Evolutionary conservation across 2,329 filamentous ascomycete species (phyloP).

Genomic region (Thielaviopsis cerberus): DNA sequence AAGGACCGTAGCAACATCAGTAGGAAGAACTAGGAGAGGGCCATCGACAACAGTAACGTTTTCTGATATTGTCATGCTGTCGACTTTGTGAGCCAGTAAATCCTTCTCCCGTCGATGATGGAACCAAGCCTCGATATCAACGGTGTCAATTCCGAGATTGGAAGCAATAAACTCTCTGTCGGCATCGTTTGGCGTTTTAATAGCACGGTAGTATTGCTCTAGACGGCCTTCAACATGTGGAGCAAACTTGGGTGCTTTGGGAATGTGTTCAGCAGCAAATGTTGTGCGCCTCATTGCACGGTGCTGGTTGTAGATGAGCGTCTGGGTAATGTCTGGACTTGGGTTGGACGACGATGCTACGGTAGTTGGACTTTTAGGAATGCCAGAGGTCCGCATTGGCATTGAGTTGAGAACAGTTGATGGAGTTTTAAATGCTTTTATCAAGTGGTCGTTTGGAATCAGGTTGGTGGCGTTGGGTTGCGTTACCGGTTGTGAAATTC

Average conservation of each 20-base stretch:
- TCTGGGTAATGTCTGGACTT: slow-evolving; percentile 19
- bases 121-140: slow-evolving; percentile 35
- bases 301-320: slow-evolving; percentile 28
- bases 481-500: not conserved
- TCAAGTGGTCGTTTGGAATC: not conserved
- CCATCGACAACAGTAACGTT: slow-evolving; percentile 18
- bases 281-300: slow-evolving; percentile 23
- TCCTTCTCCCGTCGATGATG: slow-evolving; percentile 33
- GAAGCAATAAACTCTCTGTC: slow-evolving; percentile 36
- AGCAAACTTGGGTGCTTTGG: slow-evolving; percentile 28
- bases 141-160: slow-evolving; percentile 31
- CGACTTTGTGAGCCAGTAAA: slow-evolving; percentile 26
- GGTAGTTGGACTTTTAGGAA: not conserved
- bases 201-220: slow-evolving; percentile 32
- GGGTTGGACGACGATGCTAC: not conserved
- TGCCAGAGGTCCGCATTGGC: not conserved
- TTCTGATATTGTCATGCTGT: slow-evolving; percentile 25
- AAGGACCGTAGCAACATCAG: slow-evolving; percentile 30
- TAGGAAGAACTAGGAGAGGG: slow-evolving; percentile 31
- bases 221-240: slow-evolving; percentile 30
- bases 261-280: slow-evolving; percentile 21
- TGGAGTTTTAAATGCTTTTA: no score
- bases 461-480: not conserved
- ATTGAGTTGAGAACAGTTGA: not conserved
- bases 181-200: slow-evolving; percentile 29